These are phyloP conservation scores for Myochromella boudieri DNA, from an alignment of 768 basidiomycete genomes.

Conservation along the genomic window DNA sequence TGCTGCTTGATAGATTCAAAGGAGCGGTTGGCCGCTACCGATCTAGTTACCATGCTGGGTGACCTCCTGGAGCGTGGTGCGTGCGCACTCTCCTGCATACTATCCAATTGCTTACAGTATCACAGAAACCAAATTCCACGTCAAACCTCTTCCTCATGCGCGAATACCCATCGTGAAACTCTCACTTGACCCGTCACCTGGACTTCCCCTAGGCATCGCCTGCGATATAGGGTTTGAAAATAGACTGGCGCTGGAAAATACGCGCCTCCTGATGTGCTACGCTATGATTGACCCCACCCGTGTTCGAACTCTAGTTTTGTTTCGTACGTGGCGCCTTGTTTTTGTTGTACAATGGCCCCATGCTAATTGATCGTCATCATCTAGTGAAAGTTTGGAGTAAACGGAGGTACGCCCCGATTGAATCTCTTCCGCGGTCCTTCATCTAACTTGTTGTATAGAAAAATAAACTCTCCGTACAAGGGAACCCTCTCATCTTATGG, in stretches of 20 bases:
- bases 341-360: conserved; percentile 5
- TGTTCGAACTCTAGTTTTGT: conserved; percentile 91
- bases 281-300: conserved; percentile 95
- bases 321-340: conserved; percentile 64
- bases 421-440: neutral
- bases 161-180: conserved; percentile 99
- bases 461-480: conserved; percentile 98
- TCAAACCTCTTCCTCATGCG: conserved; percentile 94
- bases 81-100: conserved; percentile 25
- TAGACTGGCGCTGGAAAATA: conserved; percentile 95
- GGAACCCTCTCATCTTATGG: conserved; percentile 97
- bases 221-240: conserved; percentile 99
- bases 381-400: conserved; percentile 99
- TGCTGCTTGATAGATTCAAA: conserved; percentile 94
- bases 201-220: conserved; percentile 83
- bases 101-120: neutral
- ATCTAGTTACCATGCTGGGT: conserved; percentile 93
- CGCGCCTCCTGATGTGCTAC: conserved; percentile 93
- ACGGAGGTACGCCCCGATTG: conserved; percentile 56
- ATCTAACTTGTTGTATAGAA: conserved; percentile 43
- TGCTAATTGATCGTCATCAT: conserved; percentile 15
- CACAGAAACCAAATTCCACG: conserved; percentile 91
- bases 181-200: conserved; percentile 82
- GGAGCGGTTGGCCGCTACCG: conserved; percentile 74
- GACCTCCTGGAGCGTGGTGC: conserved; percentile 90